Percentiles rank a stretch among this genome's conserved stretches.
These are phyloP conservation scores for Stephania yunnanensis DNA, from an alignment of 164 flowering plant species.

Conservation along the genomic window DNA sequence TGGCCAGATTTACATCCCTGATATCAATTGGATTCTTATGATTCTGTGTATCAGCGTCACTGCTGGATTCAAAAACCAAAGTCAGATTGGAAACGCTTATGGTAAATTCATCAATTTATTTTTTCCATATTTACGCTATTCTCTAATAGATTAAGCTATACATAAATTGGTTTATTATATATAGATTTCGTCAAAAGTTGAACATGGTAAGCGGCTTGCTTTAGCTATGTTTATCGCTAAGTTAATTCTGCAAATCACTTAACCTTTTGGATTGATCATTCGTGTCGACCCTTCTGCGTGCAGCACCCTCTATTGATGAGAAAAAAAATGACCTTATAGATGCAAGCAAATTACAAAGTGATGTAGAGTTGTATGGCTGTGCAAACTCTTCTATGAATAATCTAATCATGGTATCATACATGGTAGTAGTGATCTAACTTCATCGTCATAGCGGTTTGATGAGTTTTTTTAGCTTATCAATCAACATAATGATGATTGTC, in stretches of 20 bases:
- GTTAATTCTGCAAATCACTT: neutral
- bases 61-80: slow-evolving; percentile 72
- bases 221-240: neutral
- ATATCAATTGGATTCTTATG: slow-evolving; percentile 91
- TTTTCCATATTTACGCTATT: neutral
- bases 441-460: too few species aligned
- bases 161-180: too few species aligned
- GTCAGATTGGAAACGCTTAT: slow-evolving; percentile 87
- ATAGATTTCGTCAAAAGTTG: neutral
- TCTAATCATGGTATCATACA: too few species aligned
- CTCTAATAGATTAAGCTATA: neutral
- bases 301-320: too few species aligned
- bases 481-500: too few species aligned
- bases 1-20: slow-evolving; percentile 85
- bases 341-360: too few species aligned
- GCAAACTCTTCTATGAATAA: too few species aligned
- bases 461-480: too few species aligned
- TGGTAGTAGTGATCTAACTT: too few species aligned
- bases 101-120: slow-evolving; percentile 35
- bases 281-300: neutral
- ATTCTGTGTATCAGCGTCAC: slow-evolving; percentile 78
- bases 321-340: too few species aligned
- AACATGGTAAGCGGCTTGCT: neutral
- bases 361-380: too few species aligned
- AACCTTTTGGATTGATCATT: neutral